Percentiles rank a stretch among this genome's conserved stretches.
These are phyloP conservation scores for Melaleuca alternifolia DNA, from an alignment of 345 rosid genomes.

Conservation along the genomic window DNA sequence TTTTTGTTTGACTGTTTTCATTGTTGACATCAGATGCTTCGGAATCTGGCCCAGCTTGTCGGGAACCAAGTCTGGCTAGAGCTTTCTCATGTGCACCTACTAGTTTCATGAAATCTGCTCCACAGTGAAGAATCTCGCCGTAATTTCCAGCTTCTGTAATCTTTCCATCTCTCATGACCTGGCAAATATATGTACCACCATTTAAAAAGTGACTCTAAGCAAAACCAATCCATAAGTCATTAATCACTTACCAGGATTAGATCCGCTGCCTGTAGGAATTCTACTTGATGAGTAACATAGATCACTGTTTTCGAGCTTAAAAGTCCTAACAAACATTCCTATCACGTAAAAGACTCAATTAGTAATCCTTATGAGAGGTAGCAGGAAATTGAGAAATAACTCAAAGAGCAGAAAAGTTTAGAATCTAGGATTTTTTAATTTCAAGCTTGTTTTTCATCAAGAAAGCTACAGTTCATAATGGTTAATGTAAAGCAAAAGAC, in stretches of 20 bases:
- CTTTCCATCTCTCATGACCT: constrained; percentile 84
- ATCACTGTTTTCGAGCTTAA: constrained; percentile 50
- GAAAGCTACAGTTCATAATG: not conserved
- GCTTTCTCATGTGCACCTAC: constrained; percentile 70
- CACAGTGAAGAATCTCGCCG: constrained; percentile 42
- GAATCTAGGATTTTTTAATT: not conserved
- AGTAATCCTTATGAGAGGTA: not conserved
- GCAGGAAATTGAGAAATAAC: not conserved
- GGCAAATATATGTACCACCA: not conserved
- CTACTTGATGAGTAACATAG: constrained; percentile 82
- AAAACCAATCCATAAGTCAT: not conserved
- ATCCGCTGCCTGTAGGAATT: constrained; percentile 77
- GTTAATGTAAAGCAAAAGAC: not conserved
- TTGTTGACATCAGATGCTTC: constrained; percentile 2
- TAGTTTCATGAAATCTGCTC: constrained; percentile 67
- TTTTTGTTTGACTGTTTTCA: constrained; percentile 4
- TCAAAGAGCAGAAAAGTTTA: not conserved
- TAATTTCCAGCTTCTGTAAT: constrained; percentile 68
- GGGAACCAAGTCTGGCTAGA: constrained; percentile 35
- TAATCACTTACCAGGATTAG: constrained; percentile 41
- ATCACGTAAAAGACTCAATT: not conserved
- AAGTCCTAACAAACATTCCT: constrained; percentile 56
- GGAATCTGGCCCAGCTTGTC: constrained; percentile 16
- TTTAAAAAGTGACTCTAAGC: not conserved
- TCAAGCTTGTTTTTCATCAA: not conserved